Evolutionary conservation across 495 filamentous ascomycete species (phyloP).

Genomic region (Tuber umbilicatum): DNA sequence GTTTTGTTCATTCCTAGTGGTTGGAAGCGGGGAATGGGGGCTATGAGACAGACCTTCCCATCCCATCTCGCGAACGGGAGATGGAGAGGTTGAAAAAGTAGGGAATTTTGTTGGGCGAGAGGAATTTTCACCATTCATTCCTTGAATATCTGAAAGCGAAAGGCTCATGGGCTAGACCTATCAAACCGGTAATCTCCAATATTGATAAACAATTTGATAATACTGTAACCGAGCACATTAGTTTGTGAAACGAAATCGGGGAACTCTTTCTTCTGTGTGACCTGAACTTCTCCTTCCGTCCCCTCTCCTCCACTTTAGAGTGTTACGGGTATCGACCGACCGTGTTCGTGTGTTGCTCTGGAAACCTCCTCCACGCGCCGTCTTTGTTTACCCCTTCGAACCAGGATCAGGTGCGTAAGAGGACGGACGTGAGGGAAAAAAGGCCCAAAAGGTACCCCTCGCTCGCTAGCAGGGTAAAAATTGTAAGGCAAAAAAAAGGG

Average conservation of each 20-base stretch:
- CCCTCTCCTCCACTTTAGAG: neutral
- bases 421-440: neutral
- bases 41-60: neutral
- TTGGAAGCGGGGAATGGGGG: neutral
- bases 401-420: conserved; percentile 31
- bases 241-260: neutral
- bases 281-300: neutral
- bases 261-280: neutral
- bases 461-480: neutral
- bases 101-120: neutral
- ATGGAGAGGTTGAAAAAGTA: neutral
- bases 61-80: neutral
- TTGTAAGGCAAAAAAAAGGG: neutral
- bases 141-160: neutral
- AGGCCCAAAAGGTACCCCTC: neutral
- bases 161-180: neutral
- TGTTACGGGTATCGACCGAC: neutral
- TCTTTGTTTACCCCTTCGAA: conserved; percentile 25
- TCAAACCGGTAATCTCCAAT: neutral
- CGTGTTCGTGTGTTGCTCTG: conserved; percentile 36
- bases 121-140: neutral
- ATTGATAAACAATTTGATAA: neutral
- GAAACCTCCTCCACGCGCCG: conserved; percentile 32
- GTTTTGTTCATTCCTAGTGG: neutral
- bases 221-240: neutral